Evolutionary conservation across 192 early-diverging fungal species (phyloP), one percentile per base, ranked within the genome.

Genomic region (Coemansia sp.): DNA sequence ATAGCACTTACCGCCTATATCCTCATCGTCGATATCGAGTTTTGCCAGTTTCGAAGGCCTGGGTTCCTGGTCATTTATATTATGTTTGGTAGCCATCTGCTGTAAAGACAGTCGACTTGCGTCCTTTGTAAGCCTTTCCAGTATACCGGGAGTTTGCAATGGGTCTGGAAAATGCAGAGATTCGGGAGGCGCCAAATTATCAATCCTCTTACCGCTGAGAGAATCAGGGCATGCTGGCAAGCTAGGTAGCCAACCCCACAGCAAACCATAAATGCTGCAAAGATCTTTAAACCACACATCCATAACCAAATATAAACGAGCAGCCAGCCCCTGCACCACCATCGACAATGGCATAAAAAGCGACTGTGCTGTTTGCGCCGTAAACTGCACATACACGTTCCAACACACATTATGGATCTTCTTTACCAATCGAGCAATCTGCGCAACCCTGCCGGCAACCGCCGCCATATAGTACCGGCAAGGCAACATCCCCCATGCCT

Each of bases 271-370:
- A 0, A 63, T 8, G 3, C 50, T 50, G 6, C 31, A 5, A 6
- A 73, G 33, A 15, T 66, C 70, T 28, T 52, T 39, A 28, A 54
- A 53, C 70, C 70, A 73, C 14, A 63, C 5, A 0, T 43, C 59
- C 12, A 63, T 50, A 8, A 73, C 41, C 33, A 66, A 6, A 23
- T 50, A 46, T 53, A 73, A 12, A 1, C 70, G 55, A 2, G 70
- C 64, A 6, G 56, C 20, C 3, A 73, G 6, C 1, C 60, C 70
- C 40, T 66, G 60, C 0, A 67, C 40, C 9, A 63, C 60, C 23
- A 73, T 45, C 12, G 64, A 51, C 53, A 73, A 16, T 0, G 70
- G 70, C 63, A 73, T 63, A 42, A 73, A 73, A 46, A 73, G 42
- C 18, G 70, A 59, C 56, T 66, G 64, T 0, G 63, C 50, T 5